Evolutionary conservation across 2,329 filamentous ascomycete genomes (phyloP).

Genomic region (Byssothecium circinans): DNA sequence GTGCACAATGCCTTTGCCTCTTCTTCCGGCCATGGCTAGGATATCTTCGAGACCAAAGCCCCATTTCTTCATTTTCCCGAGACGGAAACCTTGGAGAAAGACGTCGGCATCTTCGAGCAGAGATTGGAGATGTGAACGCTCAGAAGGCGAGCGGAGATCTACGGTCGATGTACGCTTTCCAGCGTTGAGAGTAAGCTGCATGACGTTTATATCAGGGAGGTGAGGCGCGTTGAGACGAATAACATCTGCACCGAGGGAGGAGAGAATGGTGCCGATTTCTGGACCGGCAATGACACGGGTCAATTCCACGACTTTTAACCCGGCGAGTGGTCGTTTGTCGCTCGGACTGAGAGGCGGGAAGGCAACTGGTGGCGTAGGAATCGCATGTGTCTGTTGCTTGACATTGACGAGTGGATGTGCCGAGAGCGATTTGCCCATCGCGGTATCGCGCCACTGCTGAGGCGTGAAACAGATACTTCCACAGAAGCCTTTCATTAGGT

Average conservation of each 20-base stretch:
- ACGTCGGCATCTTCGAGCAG: conserved; percentile 54
- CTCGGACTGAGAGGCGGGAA: conserved; percentile 33
- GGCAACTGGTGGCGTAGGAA: conserved; percentile 20
- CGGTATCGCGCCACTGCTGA: conserved; percentile 47
- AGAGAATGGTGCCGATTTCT: conserved; percentile 40
- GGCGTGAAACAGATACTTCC: conserved; percentile 51
- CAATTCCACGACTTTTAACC: conserved; percentile 39
- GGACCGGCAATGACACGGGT: conserved; percentile 48
- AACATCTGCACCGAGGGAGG: conserved; percentile 48
- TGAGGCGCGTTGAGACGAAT: conserved; percentile 46
- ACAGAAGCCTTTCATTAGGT: conserved; percentile 20
- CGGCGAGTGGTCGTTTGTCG: conserved; percentile 45
- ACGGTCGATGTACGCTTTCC: conserved; percentile 49
- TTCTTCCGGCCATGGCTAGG: conserved; percentile 43
- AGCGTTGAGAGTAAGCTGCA: conserved; percentile 46
- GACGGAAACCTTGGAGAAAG: conserved; percentile 56
- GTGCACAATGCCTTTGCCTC: conserved; percentile 52
- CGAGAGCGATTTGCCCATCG: conserved; percentile 49
- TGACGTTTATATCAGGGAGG: conserved; percentile 35
- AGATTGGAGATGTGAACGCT: conserved; percentile 35
- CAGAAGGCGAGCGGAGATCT: conserved; percentile 45
- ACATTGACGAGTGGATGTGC: conserved; percentile 49
- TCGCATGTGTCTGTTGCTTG: conserved; percentile 34
- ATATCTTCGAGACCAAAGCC: conserved; percentile 49
- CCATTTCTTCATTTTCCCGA: conserved; percentile 47